phyloP scores from a whole-genome alignment of 2,329 filamentous ascomycete genomes.

The Aspergillus hortae region DNA sequence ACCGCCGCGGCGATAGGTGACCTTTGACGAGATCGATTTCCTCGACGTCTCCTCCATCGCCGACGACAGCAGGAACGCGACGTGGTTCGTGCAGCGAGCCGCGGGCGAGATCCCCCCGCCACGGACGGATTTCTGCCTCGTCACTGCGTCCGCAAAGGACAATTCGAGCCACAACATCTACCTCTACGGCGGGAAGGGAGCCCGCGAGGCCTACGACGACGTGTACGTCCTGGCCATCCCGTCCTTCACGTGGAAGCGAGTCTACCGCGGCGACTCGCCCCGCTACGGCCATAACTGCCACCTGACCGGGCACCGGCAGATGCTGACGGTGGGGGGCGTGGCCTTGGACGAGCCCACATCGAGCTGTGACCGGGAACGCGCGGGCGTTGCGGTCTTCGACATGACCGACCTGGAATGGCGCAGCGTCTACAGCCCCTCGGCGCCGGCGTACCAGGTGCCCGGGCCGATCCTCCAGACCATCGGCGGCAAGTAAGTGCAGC shows the following conservation, averaged over 20 bases:
- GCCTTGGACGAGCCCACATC: background rate
- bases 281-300: slow-evolving; percentile 44
- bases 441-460: slow-evolving; percentile 25
- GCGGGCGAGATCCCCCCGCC: slow-evolving; percentile 39
- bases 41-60: slow-evolving; percentile 39
- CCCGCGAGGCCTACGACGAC: slow-evolving; percentile 36
- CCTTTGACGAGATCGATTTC: slow-evolving; percentile 36
- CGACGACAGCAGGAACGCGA: slow-evolving; percentile 24
- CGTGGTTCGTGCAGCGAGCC: slow-evolving; percentile 44
- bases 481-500: slow-evolving; percentile 22
- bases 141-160: slow-evolving; percentile 41
- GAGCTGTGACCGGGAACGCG: slow-evolving; percentile 30
- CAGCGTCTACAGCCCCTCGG: slow-evolving; percentile 24
- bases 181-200: slow-evolving; percentile 45
- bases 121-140: slow-evolving; percentile 45
- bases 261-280: slow-evolving; percentile 34
- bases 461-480: slow-evolving; percentile 19
- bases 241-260: slow-evolving; percentile 42
- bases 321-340: slow-evolving; percentile 41
- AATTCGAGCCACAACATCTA: slow-evolving; percentile 46
- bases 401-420: slow-evolving; percentile 28
- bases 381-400: slow-evolving; percentile 30
- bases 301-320: slow-evolving; percentile 35
- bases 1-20: slow-evolving; percentile 16
- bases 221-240: slow-evolving; percentile 43